A percentile compares a stretch with the other conserved stretches of the same genome.
Conservation (phyloP, 192 early-diverging fungal genomes). For the Dissophora globulifera region DNA sequence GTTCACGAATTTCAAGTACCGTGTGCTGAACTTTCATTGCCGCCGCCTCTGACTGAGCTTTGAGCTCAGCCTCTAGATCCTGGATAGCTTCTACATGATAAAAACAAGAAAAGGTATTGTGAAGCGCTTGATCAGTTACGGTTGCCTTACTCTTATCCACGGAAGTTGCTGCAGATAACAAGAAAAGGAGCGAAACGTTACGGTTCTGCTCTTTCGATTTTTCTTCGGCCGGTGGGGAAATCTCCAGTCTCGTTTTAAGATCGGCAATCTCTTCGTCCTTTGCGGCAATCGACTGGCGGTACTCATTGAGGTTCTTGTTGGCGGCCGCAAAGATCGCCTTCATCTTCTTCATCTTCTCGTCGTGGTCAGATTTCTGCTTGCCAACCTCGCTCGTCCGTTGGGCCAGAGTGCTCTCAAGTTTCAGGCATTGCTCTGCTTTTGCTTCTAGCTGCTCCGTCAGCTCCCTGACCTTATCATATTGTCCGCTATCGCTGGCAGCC, state of each 20-base stretch:
- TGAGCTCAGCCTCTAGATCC: conserved; percentile 51
- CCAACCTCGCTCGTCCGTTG: conserved; percentile 34
- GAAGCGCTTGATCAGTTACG: too few species aligned
- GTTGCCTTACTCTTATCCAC: too few species aligned
- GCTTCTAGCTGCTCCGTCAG: conserved; percentile 9
- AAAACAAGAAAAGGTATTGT: too few species aligned
- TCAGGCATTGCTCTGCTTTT: conserved; percentile 4
- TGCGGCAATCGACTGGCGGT: conserved; percentile 56
- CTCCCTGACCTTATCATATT: conserved; percentile 10
- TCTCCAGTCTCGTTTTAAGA: conserved; percentile 46
- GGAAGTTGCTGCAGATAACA: too few species aligned
- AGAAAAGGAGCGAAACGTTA: conserved; percentile 6
- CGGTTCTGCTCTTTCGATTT: conserved; percentile 25
- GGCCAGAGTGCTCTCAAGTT: conserved; percentile 11
- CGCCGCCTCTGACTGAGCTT: conserved; percentile 42
- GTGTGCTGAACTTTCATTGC: conserved; percentile 51
- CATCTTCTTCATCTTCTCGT: conserved; percentile 71
- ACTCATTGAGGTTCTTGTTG: conserved; percentile 65
- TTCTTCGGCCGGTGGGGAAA: conserved; percentile 35
- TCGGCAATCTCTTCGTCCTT: conserved; percentile 58
- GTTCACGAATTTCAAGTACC: conserved; percentile 25
- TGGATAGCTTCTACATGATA: conserved; percentile 43
- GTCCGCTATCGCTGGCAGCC: neutral
- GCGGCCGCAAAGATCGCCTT: conserved; percentile 67
- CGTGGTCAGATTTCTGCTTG: conserved; percentile 58